A percentile compares a stretch with the other conserved stretches of the same genome.
These are phyloP conservation scores for Dendryphion nanum DNA, from an alignment of 2,329 filamentous ascomycete genomes.

Conservation along the genomic window DNA sequence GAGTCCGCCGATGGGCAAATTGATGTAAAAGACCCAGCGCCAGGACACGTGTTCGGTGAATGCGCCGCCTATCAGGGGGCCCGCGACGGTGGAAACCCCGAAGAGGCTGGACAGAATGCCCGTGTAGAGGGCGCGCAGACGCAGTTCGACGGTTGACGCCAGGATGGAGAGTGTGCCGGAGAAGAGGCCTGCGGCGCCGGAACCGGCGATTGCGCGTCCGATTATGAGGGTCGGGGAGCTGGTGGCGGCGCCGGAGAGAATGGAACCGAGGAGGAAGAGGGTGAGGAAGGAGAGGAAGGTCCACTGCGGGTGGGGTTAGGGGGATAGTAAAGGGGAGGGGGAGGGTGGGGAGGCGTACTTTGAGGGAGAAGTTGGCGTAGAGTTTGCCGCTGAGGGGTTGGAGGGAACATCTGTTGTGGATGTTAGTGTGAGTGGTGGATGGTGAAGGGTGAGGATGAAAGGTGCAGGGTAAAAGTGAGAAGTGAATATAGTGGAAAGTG, in stretches of 20 bases:
- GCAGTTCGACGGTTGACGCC: background rate
- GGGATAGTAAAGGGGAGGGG: slow-evolving; percentile 19
- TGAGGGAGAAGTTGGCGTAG: slow-evolving; percentile 44
- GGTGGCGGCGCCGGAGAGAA: slow-evolving; percentile 38
- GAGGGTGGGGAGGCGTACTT: slow-evolving; percentile 29
- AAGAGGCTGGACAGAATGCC: slow-evolving; percentile 43
- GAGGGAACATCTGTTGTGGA: slow-evolving; percentile 15
- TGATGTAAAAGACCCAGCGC: slow-evolving; percentile 26
- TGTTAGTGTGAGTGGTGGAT: background rate
- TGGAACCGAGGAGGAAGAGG: slow-evolving; percentile 46
- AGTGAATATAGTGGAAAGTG: no score
- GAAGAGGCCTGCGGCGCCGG: slow-evolving; percentile 24
- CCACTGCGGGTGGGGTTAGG: slow-evolving; percentile 11
- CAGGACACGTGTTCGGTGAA: slow-evolving; percentile 26
- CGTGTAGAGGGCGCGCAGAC: background rate
- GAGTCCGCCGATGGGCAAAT: slow-evolving; percentile 6
- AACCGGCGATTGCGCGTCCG: slow-evolving; percentile 41
- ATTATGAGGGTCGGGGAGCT: slow-evolving; percentile 43
- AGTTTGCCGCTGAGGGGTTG: slow-evolving; percentile 42
- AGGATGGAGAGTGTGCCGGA: slow-evolving; percentile 25
- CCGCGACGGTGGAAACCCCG: slow-evolving; percentile 38
- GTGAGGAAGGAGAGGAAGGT: slow-evolving; percentile 37
- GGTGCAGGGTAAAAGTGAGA: no score
- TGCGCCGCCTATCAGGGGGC: slow-evolving; percentile 36
- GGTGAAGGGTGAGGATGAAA: no score